These are phyloP conservation scores for Alloteropsis angusta DNA, from an alignment of 202 grass and related monocot species.

Conservation along the genomic window DNA sequence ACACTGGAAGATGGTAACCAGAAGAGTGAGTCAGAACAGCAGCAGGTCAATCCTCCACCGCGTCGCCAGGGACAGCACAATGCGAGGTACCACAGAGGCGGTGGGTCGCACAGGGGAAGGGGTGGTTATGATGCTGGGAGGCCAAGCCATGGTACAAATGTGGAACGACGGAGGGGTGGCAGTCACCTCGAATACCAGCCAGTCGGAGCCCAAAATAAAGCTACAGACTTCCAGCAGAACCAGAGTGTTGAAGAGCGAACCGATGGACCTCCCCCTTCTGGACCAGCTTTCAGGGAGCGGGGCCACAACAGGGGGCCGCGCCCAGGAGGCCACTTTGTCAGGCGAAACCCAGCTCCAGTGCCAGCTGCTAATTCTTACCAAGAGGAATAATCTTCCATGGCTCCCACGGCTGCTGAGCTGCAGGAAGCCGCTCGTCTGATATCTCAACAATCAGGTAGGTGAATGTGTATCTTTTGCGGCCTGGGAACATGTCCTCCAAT, in stretches of 20 bases:
- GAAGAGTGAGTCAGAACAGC: slow-evolving; percentile 26
- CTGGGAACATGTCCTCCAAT: not conserved
- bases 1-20: not conserved
- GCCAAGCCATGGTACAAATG: slow-evolving; percentile 29
- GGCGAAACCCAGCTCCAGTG: slow-evolving; percentile 13
- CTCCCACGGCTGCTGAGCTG: not conserved
- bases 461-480: not conserved
- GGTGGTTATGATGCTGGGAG: slow-evolving; percentile 44
- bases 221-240: slow-evolving; percentile 35
- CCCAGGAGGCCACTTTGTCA: slow-evolving; percentile 33
- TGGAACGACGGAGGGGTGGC: slow-evolving; percentile 36
- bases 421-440: not conserved
- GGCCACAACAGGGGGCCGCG: slow-evolving; percentile 17
- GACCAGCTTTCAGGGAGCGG: slow-evolving; percentile 31
- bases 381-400: slow-evolving; percentile 23
- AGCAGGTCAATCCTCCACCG: slow-evolving; percentile 28
- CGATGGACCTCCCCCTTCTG: not conserved
- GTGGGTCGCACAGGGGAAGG: slow-evolving; percentile 39
- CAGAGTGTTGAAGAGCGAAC: slow-evolving; percentile 14
- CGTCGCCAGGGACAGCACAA: slow-evolving; percentile 38
- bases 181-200: slow-evolving; percentile 62
- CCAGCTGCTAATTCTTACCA: slow-evolving; percentile 20
- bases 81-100: slow-evolving; percentile 47
- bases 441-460: slow-evolving; percentile 16
- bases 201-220: slow-evolving; percentile 38